Conservation (phyloP, 306 rosid genomes). For the Crotalaria pallida region DNA sequence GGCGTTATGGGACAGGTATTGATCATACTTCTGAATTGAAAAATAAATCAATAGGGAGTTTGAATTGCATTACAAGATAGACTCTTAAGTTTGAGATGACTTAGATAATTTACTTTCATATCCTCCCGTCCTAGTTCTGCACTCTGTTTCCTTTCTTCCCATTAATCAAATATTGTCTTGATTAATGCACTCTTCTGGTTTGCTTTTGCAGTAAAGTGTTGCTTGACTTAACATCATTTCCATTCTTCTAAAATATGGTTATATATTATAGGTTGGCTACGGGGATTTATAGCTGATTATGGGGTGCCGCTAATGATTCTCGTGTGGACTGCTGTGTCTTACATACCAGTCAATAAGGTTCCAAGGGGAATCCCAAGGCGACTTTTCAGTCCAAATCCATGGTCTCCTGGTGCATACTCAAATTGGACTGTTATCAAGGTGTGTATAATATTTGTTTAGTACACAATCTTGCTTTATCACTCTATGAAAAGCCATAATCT, state of each 20-base stretch:
- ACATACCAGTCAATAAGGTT: constrained; percentile 74
- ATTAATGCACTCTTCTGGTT: not conserved
- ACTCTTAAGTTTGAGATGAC: not conserved
- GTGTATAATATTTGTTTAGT: not conserved
- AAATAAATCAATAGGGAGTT: not conserved
- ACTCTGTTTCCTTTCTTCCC: not conserved
- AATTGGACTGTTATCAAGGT: constrained; percentile 94
- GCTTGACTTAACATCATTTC: not conserved
- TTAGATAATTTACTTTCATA: not conserved
- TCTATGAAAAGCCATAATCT: not conserved
- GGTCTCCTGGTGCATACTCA: constrained; percentile 94
- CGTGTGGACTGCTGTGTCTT: constrained; percentile 81
- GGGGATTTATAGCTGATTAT: constrained; percentile 87
- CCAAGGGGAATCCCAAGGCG: constrained; percentile 91
- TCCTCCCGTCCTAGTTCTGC: not conserved
- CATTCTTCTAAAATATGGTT: constrained; percentile 24
- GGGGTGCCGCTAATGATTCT: constrained; percentile 96
- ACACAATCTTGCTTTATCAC: not conserved
- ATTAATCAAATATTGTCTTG: not conserved
- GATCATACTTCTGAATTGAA: not conserved
- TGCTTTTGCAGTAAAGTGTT: not conserved
- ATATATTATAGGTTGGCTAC: constrained; percentile 51
- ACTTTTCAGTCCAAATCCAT: constrained; percentile 94
- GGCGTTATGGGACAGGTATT: constrained; percentile 95
- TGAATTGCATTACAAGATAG: not conserved